phyloP scores from a whole-genome alignment of 2,329 filamentous ascomycete genomes.

The Penicillium sp. region DNA sequence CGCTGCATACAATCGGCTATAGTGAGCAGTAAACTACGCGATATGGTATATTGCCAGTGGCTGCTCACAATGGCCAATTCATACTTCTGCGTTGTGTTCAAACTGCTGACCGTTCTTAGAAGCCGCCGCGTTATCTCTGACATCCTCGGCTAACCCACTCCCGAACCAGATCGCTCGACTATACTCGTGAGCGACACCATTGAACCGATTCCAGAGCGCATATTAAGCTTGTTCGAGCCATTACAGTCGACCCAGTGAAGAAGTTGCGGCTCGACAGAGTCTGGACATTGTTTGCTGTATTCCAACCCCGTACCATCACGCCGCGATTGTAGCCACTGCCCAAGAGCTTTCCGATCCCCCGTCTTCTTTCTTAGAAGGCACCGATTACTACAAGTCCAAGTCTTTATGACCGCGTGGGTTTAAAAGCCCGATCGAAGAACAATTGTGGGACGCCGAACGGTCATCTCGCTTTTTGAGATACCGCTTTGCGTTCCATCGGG shows the following conservation, averaged over 20 bases:
- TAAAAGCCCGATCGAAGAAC: slow-evolving; percentile 33
- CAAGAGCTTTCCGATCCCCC: neutral
- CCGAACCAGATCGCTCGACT: neutral
- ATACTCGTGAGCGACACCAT: neutral
- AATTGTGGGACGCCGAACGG: slow-evolving; percentile 49
- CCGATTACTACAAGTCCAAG: neutral
- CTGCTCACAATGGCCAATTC: neutral
- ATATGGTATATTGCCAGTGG: neutral
- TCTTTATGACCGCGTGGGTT: slow-evolving; percentile 15
- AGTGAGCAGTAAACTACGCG: neutral
- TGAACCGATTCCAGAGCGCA: neutral
- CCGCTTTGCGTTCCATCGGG: slow-evolving; percentile 51
- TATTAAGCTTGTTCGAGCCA: neutral
- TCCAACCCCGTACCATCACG: neutral
- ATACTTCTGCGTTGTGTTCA: neutral
- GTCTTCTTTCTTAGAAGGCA: slow-evolving; percentile 11
- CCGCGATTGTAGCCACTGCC: neutral
- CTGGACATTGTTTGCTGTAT: neutral
- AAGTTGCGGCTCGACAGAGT: neutral
- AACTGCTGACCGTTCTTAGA: neutral
- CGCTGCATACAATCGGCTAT: neutral
- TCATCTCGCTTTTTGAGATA: slow-evolving; percentile 47
- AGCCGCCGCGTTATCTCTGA: neutral
- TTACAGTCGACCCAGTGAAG: neutral
- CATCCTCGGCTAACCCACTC: neutral